Evolutionary conservation across 2,329 filamentous ascomycete species (phyloP).

Genomic region (Botrytis pseudocinerea): DNA sequence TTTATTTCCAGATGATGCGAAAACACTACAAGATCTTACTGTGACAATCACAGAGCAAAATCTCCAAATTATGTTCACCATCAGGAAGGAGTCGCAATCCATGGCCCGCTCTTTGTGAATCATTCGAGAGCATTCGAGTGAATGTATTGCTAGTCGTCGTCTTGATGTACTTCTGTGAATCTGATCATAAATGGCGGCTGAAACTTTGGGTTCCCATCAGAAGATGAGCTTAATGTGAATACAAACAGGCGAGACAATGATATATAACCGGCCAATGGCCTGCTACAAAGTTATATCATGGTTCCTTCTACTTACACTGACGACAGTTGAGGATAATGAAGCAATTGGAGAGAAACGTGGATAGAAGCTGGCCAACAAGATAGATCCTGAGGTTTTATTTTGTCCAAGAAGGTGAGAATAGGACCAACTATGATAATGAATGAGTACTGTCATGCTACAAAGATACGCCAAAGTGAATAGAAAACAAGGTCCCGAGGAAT

Average conservation of each 20-base stretch:
- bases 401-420: no score
- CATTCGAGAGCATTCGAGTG: not conserved
- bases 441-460: no score
- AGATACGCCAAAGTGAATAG: no score
- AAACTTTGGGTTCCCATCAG: not conserved
- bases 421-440: no score
- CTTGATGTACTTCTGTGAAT: not conserved
- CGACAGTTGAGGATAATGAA: no score
- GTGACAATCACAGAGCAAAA: not conserved
- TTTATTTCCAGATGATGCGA: no score
- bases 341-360: no score
- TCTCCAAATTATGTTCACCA: not conserved
- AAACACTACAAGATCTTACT: not conserved
- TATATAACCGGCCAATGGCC: not conserved
- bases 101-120: not conserved
- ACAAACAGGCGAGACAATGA: not conserved
- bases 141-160: not conserved
- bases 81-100: no score
- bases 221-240: not conserved
- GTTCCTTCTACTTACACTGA: not conserved
- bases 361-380: no score
- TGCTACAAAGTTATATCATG: not conserved
- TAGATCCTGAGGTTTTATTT: no score
- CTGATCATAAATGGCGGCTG: not conserved
- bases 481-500: no score